phyloP scores from a whole-genome alignment of 2,329 filamentous ascomycete species.

The Tolypocladium paradoxum region DNA sequence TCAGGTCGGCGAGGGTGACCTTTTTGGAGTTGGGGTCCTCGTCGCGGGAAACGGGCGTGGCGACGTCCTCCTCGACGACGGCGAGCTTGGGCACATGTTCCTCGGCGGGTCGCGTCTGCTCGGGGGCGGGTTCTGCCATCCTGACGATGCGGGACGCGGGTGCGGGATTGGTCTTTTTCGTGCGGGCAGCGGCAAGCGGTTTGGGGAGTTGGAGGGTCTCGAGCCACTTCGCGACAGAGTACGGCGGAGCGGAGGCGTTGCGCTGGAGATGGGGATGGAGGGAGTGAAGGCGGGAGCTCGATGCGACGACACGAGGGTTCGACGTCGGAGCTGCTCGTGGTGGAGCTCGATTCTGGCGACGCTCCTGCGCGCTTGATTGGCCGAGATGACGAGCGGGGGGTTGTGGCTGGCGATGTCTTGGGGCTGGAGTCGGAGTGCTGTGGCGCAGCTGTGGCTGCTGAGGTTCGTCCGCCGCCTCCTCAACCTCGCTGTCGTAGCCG shows the following conservation, averaged over 20 bases:
- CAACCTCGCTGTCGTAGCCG: background rate
- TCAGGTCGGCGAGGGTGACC: conserved; percentile 65
- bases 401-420: too few relatives aligned
- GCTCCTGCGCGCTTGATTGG: background rate
- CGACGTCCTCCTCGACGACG: conserved; percentile 6
- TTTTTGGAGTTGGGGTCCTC: conserved; percentile 40
- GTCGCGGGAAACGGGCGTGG: conserved; percentile 20
- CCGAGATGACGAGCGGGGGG: background rate
- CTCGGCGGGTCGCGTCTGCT: background rate
- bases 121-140: background rate
- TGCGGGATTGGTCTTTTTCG: background rate
- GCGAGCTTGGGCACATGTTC: conserved; percentile 1
- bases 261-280: background rate
- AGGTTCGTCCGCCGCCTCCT: too few relatives aligned
- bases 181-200: background rate
- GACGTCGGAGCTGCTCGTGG: background rate
- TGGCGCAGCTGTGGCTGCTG: background rate
- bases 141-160: background rate
- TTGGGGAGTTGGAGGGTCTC: background rate
- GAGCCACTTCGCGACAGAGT: background rate
- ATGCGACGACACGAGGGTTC: background rate
- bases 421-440: too few relatives aligned
- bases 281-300: background rate
- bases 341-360: background rate
- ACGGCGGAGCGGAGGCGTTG: background rate